Evolutionary conservation across 768 basidiomycete genomes (phyloP).

Genomic region (Auricularia cornea): DNA sequence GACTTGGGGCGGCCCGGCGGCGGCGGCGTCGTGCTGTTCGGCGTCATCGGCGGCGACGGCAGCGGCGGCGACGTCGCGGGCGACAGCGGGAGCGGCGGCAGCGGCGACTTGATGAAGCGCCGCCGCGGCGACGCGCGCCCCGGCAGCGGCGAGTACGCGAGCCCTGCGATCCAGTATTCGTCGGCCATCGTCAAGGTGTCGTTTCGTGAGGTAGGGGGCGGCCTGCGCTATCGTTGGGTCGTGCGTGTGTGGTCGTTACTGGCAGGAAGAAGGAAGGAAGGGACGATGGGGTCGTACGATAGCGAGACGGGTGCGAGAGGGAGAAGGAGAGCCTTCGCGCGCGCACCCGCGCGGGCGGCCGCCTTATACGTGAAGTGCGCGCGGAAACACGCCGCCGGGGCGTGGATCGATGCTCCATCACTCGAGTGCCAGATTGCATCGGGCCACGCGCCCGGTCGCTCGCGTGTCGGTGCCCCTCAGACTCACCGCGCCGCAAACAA

Average conservation of each 20-base stretch:
- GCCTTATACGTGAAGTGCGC: not conserved
- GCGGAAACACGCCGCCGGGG: not conserved
- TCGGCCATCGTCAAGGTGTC: not conserved
- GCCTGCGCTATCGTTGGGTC: not conserved
- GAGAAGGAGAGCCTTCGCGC: too few relatives aligned
- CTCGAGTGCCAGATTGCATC: too few relatives aligned
- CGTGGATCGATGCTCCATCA: not conserved
- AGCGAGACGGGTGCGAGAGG: too few relatives aligned
- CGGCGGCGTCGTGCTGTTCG: not conserved
- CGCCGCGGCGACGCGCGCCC: not conserved
- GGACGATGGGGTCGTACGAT: too few relatives aligned
- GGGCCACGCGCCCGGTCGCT: not conserved
- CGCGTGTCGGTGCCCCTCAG: too few relatives aligned
- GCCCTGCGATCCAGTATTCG: not conserved
- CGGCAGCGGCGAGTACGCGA: not conserved
- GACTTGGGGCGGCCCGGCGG: not conserved
- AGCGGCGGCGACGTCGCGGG: not conserved
- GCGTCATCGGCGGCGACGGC: not conserved
- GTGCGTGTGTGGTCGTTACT: not conserved
- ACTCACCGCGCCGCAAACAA: too few relatives aligned
- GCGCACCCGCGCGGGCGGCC: too few relatives aligned
- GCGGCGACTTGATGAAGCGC: constrained; percentile 1
- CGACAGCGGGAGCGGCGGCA: not conserved
- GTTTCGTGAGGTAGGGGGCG: too few relatives aligned
- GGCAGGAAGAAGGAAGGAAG: not conserved